Conservation (phyloP, 2,329 filamentous ascomycete species). For the Fusarium luffae region DNA sequence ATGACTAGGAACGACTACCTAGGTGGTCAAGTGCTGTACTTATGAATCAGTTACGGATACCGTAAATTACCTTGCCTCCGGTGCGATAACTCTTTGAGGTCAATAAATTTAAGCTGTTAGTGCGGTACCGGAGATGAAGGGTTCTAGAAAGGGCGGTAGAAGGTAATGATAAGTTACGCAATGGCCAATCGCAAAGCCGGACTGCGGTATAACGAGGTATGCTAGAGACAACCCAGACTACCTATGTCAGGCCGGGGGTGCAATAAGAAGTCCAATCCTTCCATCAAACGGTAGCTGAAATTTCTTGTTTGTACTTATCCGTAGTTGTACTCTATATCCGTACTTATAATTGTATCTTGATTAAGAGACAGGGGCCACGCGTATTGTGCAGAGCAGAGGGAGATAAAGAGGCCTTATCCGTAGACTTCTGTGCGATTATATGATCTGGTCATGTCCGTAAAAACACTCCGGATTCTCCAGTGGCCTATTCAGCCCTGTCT, state of each 20-base stretch:
- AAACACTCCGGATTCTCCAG: neutral
- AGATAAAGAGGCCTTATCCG: neutral
- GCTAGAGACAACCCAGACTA: neutral
- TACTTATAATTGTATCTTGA: neutral
- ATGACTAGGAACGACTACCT: neutral
- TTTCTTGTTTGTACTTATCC: neutral
- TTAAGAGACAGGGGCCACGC: neutral
- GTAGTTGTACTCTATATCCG: neutral
- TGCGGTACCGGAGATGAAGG: slow-evolving; percentile 37
- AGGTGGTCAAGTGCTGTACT: neutral
- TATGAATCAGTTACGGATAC: neutral
- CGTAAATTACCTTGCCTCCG: slow-evolving; percentile 1
- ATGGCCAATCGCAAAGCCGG: slow-evolving; percentile 29
- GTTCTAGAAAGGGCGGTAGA: slow-evolving; percentile 43
- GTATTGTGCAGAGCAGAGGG: neutral
- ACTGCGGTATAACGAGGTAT: slow-evolving; percentile 8
- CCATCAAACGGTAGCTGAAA: neutral
- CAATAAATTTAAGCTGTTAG: slow-evolving; percentile 3
- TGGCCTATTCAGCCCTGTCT: slow-evolving; percentile 40
- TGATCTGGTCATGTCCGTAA: no score
- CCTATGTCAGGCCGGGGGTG: neutral
- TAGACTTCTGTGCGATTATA: neutral
- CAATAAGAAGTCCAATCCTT: neutral
- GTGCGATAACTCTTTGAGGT: slow-evolving; percentile 10
- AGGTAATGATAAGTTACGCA: slow-evolving; percentile 17